Percentiles rank a stretch among this genome's conserved stretches.
These are phyloP conservation scores for Mucor lusitanicus DNA, from an alignment of 371 early-diverging fungal genomes.

Conservation along the genomic window DNA sequence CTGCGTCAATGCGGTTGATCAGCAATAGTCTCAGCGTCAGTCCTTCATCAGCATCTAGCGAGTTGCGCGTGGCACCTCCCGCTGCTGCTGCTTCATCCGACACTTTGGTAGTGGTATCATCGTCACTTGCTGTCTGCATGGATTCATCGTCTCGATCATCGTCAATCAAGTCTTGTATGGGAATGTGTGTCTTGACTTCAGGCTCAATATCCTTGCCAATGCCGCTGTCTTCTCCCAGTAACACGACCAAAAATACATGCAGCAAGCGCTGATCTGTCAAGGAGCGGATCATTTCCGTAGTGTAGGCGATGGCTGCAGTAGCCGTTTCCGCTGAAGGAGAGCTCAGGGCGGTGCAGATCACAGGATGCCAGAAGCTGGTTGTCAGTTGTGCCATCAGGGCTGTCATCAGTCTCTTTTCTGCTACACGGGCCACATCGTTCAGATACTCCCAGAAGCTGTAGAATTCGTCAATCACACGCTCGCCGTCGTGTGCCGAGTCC, in stretches of 20 bases:
- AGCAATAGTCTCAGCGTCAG: constrained; percentile 39
- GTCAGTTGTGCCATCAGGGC: constrained; percentile 51
- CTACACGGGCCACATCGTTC: constrained; percentile 53
- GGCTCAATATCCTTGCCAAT: constrained; percentile 54
- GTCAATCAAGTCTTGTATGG: constrained; percentile 32
- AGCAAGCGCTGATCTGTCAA: constrained; percentile 51
- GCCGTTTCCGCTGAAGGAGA: constrained; percentile 45
- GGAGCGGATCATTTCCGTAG: constrained; percentile 54
- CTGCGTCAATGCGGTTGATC: constrained; percentile 45
- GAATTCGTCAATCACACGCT: constrained; percentile 46
- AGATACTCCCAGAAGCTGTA: constrained; percentile 56
- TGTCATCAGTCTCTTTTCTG: constrained; percentile 48
- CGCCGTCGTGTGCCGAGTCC: constrained; percentile 34
- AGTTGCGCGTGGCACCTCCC: neutral
- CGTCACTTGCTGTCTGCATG: constrained; percentile 14
- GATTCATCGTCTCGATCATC: constrained; percentile 39
- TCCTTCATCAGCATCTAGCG: constrained; percentile 23
- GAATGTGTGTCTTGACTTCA: constrained; percentile 29
- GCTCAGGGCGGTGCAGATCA: constrained; percentile 47
- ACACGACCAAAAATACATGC: constrained; percentile 46
- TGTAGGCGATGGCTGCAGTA: constrained; percentile 49
- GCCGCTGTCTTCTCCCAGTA: constrained; percentile 53
- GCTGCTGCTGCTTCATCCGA: neutral
- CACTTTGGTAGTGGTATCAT: neutral
- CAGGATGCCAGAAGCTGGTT: constrained; percentile 54